phyloP scores from a whole-genome alignment of 2,329 filamentous ascomycete genomes.

The Talaromyces atroroseus region DNA sequence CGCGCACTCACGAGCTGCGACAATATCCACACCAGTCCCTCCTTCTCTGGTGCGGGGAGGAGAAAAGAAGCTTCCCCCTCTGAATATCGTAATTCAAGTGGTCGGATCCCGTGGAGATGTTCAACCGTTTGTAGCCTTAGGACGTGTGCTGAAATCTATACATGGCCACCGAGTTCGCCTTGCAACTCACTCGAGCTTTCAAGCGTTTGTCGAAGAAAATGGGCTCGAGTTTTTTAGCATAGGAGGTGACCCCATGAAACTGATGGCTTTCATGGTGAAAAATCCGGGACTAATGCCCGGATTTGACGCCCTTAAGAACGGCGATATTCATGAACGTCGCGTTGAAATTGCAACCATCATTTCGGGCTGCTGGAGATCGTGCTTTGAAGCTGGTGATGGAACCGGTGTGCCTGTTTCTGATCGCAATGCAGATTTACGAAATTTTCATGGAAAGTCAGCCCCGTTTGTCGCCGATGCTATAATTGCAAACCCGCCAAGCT shows the following conservation, averaged over 20 bases:
- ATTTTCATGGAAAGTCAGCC: slow-evolving; percentile 15
- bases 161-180: slow-evolving; percentile 68
- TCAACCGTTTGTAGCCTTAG: slow-evolving; percentile 68
- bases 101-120: slow-evolving; percentile 71
- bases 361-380: slow-evolving; percentile 81
- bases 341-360: slow-evolving; percentile 73
- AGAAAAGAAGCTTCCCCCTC: slow-evolving; percentile 26
- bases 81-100: slow-evolving; percentile 68
- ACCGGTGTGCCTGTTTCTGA: slow-evolving; percentile 23
- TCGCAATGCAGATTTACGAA: slow-evolving; percentile 42
- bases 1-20: slow-evolving; percentile 38
- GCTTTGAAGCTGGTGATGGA: slow-evolving; percentile 72
- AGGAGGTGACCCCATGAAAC: slow-evolving; percentile 67
- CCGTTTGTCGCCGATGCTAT: slow-evolving; percentile 87
- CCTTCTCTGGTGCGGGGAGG: slow-evolving; percentile 63
- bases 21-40: slow-evolving; percentile 46
- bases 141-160: slow-evolving; percentile 57
- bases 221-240: slow-evolving; percentile 71
- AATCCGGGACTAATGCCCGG: slow-evolving; percentile 81
- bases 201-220: slow-evolving; percentile 62
- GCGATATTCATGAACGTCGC: slow-evolving; percentile 69
- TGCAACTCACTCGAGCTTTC: slow-evolving; percentile 66
- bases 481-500: slow-evolving; percentile 75
- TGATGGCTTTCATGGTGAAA: slow-evolving; percentile 90
- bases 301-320: slow-evolving; percentile 67